A percentile compares a stretch with the other conserved stretches of the same genome.
These are phyloP conservation scores for Dactylellina cionopaga DNA, from an alignment of 2,329 filamentous ascomycete species.

Conservation along the genomic window DNA sequence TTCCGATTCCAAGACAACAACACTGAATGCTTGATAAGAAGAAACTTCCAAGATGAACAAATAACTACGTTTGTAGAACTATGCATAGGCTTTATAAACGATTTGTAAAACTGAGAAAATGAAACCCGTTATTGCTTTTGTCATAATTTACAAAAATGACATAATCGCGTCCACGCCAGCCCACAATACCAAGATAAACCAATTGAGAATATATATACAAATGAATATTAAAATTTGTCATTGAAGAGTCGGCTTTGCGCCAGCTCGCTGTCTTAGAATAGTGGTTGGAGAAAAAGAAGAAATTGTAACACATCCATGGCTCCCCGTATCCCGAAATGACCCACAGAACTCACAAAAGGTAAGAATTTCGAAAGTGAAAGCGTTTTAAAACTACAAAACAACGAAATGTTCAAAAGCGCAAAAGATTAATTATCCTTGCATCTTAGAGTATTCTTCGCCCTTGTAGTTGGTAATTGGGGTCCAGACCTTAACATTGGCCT, in stretches of 20 bases:
- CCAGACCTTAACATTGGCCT: slow-evolving; percentile 48
- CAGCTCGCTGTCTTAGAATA: slow-evolving; percentile 8
- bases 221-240: slow-evolving; percentile 43
- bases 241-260: slow-evolving; percentile 20
- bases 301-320: slow-evolving; percentile 3
- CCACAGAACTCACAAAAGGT: slow-evolving; percentile 15
- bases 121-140: slow-evolving; percentile 17
- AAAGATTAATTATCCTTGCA: slow-evolving; percentile 12
- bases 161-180: slow-evolving; percentile 28
- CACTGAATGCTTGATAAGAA: no score
- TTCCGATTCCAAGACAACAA: no score
- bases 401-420: not conserved
- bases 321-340: slow-evolving; percentile 30
- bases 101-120: not conserved
- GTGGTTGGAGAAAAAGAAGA: slow-evolving; percentile 15
- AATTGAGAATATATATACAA: slow-evolving; percentile 40
- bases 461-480: slow-evolving; percentile 52
- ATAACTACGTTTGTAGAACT: no score
- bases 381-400: slow-evolving; percentile 34
- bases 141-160: slow-evolving; percentile 21
- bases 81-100: no score
- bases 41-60: no score
- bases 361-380: slow-evolving; percentile 1
- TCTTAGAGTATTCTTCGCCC: slow-evolving; percentile 41
- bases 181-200: not conserved